These are phyloP conservation scores for Arthrobotrys iridis DNA, from an alignment of 2,329 filamentous ascomycete genomes.

Conservation along the genomic window DNA sequence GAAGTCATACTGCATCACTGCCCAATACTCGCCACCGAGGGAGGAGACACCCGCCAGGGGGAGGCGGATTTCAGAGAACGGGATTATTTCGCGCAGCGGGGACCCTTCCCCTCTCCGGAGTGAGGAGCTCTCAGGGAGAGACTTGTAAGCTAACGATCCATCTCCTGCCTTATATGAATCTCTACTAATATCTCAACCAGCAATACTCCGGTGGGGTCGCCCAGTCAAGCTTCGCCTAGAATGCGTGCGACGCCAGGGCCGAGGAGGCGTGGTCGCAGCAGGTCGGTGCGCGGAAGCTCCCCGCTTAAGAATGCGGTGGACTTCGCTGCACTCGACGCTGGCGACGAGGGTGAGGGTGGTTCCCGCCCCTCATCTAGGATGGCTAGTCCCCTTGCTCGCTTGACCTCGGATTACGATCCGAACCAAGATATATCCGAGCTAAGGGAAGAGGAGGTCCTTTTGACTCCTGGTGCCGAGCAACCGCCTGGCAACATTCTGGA, in stretches of 20 bases:
- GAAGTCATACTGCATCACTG: constrained; percentile 12
- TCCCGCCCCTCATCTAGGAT: constrained; percentile 10
- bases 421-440: constrained; percentile 45
- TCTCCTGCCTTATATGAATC: background rate
- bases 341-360: background rate
- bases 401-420: constrained; percentile 28
- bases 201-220: constrained; percentile 4
- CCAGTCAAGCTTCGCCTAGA: constrained; percentile 5
- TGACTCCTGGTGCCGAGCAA: background rate
- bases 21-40: constrained; percentile 22
- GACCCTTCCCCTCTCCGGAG: constrained; percentile 45
- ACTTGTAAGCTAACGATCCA: constrained; percentile 19
- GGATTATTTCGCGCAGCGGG: constrained; percentile 3
- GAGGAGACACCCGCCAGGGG: constrained; percentile 28
- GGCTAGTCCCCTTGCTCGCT: constrained; percentile 23
- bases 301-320: constrained; percentile 50
- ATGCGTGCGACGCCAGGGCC: constrained; percentile 1
- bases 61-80: constrained; percentile 28
- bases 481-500: background rate
- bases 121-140: constrained; percentile 25
- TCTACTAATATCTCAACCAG: background rate
- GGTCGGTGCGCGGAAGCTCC: constrained; percentile 44
- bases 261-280: constrained; percentile 24
- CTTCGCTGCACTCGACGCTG: constrained; percentile 21
- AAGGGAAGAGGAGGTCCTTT: constrained; percentile 33